Percentiles rank a stretch among this genome's conserved stretches.
phyloP scores from a whole-genome alignment of 2,329 filamentous ascomycete genomes.

The Teratosphaeria viscida region DNA sequence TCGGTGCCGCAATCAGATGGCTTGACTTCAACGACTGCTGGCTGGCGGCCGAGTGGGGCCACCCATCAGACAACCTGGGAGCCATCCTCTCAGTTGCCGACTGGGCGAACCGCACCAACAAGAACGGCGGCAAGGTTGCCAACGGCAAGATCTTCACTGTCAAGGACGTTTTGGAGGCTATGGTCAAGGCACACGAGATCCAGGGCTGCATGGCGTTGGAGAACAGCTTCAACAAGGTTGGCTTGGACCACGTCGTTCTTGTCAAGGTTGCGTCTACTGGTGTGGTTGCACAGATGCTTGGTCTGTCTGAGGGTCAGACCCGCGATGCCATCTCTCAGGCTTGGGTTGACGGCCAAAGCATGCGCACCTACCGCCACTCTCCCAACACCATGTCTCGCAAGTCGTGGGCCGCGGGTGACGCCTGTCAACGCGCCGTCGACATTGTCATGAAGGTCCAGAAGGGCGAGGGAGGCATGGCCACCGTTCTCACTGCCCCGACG shows the following conservation, averaged over 20 bases:
- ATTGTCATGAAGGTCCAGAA: conserved; percentile 95
- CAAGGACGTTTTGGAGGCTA: conserved; percentile 84
- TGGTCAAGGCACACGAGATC: conserved; percentile 96
- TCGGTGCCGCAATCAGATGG: conserved; percentile 97
- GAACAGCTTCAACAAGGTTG: conserved; percentile 98
- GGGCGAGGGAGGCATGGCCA: conserved; percentile 84
- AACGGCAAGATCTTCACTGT: conserved; percentile 74
- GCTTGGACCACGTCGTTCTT: conserved; percentile 91
- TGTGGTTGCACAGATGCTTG: conserved; percentile 91
- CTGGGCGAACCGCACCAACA: conserved; percentile 92
- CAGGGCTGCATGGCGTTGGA: conserved; percentile 93
- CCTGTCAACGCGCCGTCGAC: conserved; percentile 95
- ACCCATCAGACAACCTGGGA: conserved; percentile 95
- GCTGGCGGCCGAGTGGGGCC: conserved; percentile 97
- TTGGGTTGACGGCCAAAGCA: conserved; percentile 90
- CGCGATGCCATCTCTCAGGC: conserved; percentile 93
- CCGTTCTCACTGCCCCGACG: conserved; percentile 79
- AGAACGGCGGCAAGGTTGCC: conserved; percentile 57
- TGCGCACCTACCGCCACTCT: conserved; percentile 93
- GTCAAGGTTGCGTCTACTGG: conserved; percentile 96
- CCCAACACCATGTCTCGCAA: conserved; percentile 99
- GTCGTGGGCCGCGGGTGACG: conserved; percentile 97
- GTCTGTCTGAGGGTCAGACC: conserved; percentile 79
- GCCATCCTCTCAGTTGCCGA: conserved; percentile 94
- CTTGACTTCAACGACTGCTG: conserved; percentile 99